Conservation (phyloP, 768 basidiomycete genomes). For the Boletus fagicola region DNA sequence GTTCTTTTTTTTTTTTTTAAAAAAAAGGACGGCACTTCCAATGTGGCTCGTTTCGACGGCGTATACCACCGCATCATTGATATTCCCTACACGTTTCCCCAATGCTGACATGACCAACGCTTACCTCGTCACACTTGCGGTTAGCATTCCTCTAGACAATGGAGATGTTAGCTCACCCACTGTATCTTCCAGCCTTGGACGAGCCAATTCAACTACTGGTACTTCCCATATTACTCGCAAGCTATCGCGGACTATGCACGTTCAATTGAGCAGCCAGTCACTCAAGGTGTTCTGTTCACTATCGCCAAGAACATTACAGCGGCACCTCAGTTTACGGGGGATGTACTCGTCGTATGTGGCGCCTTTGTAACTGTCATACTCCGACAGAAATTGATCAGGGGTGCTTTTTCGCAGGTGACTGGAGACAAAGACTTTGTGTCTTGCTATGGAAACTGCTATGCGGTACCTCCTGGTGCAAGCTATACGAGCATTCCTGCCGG, state of each 20-base stretch:
- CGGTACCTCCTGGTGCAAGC: background rate
- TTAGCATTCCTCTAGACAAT: background rate
- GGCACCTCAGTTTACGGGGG: background rate
- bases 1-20: background rate
- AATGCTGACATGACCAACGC: background rate
- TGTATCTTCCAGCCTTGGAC: background rate
- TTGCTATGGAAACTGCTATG: background rate
- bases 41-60: background rate
- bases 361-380: background rate
- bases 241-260: background rate
- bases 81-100: background rate
- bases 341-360: background rate
- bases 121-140: background rate
- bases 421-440: background rate
- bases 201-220: background rate
- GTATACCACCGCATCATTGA: background rate
- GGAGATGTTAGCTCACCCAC: background rate
- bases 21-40: background rate
- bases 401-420: background rate
- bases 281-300: background rate
- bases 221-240: background rate
- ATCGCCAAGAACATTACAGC: background rate
- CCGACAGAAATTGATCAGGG: background rate
- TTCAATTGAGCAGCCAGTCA: background rate
- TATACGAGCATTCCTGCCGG: background rate